phyloP scores from a whole-genome alignment of 1,139 yeast species.

The Yamadazyma blattariae region DNA sequence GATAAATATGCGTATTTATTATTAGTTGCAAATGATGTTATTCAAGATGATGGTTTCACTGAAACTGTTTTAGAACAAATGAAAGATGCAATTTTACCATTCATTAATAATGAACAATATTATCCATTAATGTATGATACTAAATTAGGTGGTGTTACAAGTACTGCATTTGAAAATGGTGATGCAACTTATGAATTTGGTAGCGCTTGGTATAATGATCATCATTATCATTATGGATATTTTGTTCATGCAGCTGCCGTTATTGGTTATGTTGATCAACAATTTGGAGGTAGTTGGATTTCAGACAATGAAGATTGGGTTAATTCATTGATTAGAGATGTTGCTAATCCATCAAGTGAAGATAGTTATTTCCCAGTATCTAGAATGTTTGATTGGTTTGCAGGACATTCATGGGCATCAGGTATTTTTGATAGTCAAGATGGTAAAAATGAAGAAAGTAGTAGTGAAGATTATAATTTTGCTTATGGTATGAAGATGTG shows the following conservation, averaged over 20 bases:
- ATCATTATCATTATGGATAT: constrained; percentile 81
- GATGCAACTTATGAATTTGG: constrained; percentile 51
- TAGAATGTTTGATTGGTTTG: constrained; percentile 73
- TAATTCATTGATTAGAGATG: constrained; percentile 60
- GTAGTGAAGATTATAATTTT: constrained; percentile 79
- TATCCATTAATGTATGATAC: constrained; percentile 71
- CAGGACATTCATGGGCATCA: constrained; percentile 82
- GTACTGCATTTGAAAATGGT: constrained; percentile 53
- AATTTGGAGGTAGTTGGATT: constrained; percentile 64
- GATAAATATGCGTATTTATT: constrained; percentile 75
- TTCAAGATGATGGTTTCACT: constrained; percentile 52
- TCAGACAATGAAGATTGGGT: constrained; percentile 41
- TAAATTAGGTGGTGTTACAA: constrained; percentile 64
- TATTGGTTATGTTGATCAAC: constrained; percentile 57
- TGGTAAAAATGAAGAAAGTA: constrained; percentile 76
- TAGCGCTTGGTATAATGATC: constrained; percentile 70
- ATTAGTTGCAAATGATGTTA: constrained; percentile 58
- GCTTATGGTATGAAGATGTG: constrained; percentile 78
- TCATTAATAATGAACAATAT: constrained; percentile 49
- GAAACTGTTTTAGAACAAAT: constrained; percentile 44
- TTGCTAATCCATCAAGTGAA: constrained; percentile 61
- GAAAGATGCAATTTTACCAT: constrained; percentile 42
- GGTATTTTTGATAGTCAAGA: constrained; percentile 67
- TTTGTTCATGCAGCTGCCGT: constrained; percentile 76
- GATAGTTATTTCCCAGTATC: constrained; percentile 71